Evolutionary conservation across 805 yeast species (phyloP), one percentile per base, ranked within the genome.

Genomic region (Pichia phayaonensis): DNA sequence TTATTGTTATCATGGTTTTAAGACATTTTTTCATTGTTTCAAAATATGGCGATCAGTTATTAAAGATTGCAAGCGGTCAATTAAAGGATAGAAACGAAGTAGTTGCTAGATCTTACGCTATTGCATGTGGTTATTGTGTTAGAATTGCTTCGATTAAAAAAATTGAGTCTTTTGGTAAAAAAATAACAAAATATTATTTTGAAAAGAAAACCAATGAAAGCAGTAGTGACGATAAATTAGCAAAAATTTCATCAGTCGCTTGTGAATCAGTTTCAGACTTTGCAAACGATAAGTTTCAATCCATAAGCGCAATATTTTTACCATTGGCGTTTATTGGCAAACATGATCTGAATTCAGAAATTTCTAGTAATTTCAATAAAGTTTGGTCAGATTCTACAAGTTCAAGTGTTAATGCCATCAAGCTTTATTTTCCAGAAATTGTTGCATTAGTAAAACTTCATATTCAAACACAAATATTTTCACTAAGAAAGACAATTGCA

Each of bases 241-340:
- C 84, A 49, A 61, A 71, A 18, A 67, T 83, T 13, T 77, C 88
- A 1, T 84, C 84, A 0, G 59, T 74, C 46, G 84, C 89, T 0
- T 73, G 82, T 34, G 84, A 80, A 53, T 78, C 86, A 13, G 77
- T 88, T 7, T 74, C 88, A 1, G 80, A 77, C 53, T 79, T 86
- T 61, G 78, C 94, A 0, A 77, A 81, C 5, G 89, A 84, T 54
- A 76, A 71, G 56, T 87, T 89, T 61, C 77, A 77, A 16, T 66
- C 77, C 1, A 75, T 84, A 13, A 75, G 87, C 0, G 65, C 81
- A 18, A 77, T 81, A 1, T 83, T 86, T 53, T 69, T 90, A 52
- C 97, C 98, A 0, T 66, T 92, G 49, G 77, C 89, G 0, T 92
- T 80, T 61, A 69, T 92, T 51, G 97, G 88, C 1, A 81, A 80